Evolutionary conservation across 2,329 filamentous ascomycete species (phyloP), one percentile per base, ranked within the genome.

Genomic region (Fusarium coffeatum): DNA sequence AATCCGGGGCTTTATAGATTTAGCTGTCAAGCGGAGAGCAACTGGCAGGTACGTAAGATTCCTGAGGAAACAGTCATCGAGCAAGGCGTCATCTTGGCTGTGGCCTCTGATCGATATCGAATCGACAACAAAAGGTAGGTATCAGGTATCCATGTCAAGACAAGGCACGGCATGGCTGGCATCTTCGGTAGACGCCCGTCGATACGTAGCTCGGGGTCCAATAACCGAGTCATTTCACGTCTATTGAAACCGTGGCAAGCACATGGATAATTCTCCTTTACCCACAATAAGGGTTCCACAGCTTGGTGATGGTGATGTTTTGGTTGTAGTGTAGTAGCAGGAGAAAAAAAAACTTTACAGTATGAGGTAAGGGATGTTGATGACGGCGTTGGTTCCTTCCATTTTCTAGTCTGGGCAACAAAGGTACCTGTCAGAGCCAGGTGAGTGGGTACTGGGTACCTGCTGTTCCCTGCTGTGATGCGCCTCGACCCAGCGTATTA

Each of bases 1-100:
- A 50, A 60, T 58, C 54, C 56, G 59, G 37, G 66, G 55, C 72
- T 78, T 80, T 80, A 80, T 80, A 80, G 67, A 70, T 70, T 68
- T 71, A 40, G 48, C 49, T 50, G 13, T 50, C 53, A 51, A 60
- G 55, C 46, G 16, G 49, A 63, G 56, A 53, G 57, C 41, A 64
- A 45, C 43, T 65, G 56, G 37, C 18, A 46, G 46, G 48, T 66
- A 61, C 62, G 42, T 50, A 47, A 46, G 57, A 73, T 72, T 62
- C 58, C 68, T 66, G 40, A 66, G 56, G 59, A 68, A 59, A 48
- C 56, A 65, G 54, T 47, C 57, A 57, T 51, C 37, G 22, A 55
- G 20, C 54, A 66, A 51, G 43, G 55, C 59, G 59, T 57, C 68
- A 71, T 59, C 58, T 71, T 67, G 54, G 32, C 40, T 30, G 16